A percentile compares a stretch with the other conserved stretches of the same genome.
Conservation (phyloP, 1,139 yeast species). For the Nakaseomyces sp. region DNA sequence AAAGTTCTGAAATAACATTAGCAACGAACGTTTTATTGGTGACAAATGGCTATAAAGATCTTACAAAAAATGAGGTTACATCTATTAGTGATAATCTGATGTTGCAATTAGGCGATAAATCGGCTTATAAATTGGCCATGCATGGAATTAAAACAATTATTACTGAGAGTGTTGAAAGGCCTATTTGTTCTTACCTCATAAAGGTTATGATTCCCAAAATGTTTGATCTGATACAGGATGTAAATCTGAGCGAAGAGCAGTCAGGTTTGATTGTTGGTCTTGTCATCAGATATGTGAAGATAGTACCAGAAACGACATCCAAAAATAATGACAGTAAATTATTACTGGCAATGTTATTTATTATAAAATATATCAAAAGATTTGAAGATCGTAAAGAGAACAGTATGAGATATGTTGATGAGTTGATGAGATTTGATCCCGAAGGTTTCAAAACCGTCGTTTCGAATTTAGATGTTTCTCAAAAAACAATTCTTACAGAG, state of each 20-base stretch:
- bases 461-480: background rate
- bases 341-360: background rate
- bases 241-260: background rate
- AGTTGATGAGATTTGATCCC: background rate
- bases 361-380: background rate
- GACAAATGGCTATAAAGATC: constrained; percentile 14
- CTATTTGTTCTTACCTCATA: constrained; percentile 4
- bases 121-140: constrained; percentile 9
- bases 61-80: constrained; percentile 18
- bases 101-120: constrained; percentile 12
- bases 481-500: background rate
- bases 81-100: constrained; percentile 12
- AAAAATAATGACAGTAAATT: background rate
- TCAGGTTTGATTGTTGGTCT: constrained; percentile 1
- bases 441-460: background rate
- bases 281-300: background rate
- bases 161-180: constrained; percentile 6
- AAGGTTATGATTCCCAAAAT: constrained; percentile 15
- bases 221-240: constrained; percentile 10
- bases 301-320: background rate
- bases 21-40: constrained; percentile 16
- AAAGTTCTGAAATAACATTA: constrained; percentile 1
- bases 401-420: background rate
- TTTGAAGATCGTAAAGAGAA: background rate
- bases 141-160: constrained; percentile 17